Conservation (phyloP, 176 grass and related monocot species). For the Juncus inflexus region DNA sequence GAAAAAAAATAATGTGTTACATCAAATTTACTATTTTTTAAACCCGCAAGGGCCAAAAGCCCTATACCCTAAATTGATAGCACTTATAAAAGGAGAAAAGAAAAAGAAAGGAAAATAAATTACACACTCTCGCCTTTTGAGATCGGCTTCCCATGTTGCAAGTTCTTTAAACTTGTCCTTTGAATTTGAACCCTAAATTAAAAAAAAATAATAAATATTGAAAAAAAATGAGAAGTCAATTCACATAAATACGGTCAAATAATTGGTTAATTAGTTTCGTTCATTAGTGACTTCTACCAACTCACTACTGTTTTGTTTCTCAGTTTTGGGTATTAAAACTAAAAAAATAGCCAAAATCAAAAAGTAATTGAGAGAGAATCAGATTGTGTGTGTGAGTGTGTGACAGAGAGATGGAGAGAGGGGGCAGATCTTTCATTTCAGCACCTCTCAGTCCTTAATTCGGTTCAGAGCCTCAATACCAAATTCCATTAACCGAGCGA, state of each 20-base stretch:
- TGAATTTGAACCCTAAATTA: slow-evolving; percentile 60
- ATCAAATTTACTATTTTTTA: not conserved
- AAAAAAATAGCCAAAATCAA: not conserved
- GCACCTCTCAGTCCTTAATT: too few relatives aligned
- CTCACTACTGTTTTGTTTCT: not conserved
- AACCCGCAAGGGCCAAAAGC: too few relatives aligned
- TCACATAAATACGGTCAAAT: not conserved
- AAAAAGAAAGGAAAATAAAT: slow-evolving; percentile 7
- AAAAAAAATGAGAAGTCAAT: slow-evolving; percentile 4
- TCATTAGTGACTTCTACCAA: not conserved
- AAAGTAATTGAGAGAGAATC: too few relatives aligned
- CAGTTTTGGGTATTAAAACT: not conserved
- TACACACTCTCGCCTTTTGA: slow-evolving; percentile 65
- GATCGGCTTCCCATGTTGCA: slow-evolving; percentile 67
- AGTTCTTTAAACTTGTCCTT: slow-evolving; percentile 63
- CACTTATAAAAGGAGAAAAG: not conserved
- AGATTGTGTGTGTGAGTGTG: too few relatives aligned
- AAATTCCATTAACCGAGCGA: too few relatives aligned
- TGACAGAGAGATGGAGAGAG: too few relatives aligned
- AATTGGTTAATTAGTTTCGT: not conserved
- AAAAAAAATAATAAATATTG: slow-evolving; percentile 4
- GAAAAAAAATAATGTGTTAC: slow-evolving; percentile 5
- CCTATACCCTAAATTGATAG: not conserved
- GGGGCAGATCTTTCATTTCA: too few relatives aligned
- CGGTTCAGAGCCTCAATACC: too few relatives aligned